Conservation (phyloP, 2,329 filamentous ascomycete species). For the Myriangium duriaei region DNA sequence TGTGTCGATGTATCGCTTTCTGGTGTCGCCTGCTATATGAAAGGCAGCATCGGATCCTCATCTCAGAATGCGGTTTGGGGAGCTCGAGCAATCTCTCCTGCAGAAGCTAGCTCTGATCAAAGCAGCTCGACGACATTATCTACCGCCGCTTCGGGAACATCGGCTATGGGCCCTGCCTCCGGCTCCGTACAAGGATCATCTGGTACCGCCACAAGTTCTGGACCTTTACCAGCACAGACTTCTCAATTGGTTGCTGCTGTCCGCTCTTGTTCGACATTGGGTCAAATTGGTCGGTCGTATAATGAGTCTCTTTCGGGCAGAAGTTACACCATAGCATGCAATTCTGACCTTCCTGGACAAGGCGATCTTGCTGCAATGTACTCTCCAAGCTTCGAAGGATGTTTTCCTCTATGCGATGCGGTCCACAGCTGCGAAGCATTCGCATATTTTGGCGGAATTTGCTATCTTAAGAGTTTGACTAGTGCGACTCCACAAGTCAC, state of each 20-base stretch:
- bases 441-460: slow-evolving; percentile 7
- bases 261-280: slow-evolving; percentile 1
- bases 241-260: too few species aligned
- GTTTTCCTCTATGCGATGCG: slow-evolving; percentile 1
- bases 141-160: neutral
- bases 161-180: neutral
- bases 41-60: slow-evolving; percentile 12
- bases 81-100: neutral
- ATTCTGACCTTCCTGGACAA: slow-evolving; percentile 6
- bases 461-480: slow-evolving; percentile 6
- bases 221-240: neutral
- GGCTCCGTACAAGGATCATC: neutral
- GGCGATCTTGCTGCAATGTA: slow-evolving; percentile 6
- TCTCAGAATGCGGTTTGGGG: slow-evolving; percentile 11
- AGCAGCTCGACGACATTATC: slow-evolving; percentile 1
- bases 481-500: neutral
- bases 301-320: slow-evolving; percentile 1
- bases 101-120: slow-evolving; percentile 2
- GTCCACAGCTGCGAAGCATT: slow-evolving; percentile 4
- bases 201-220: neutral
- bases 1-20: slow-evolving; percentile 17
- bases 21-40: slow-evolving; percentile 18
- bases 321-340: slow-evolving; percentile 4
- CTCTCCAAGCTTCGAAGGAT: slow-evolving; percentile 7
- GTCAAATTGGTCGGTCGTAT: neutral